phyloP scores from a whole-genome alignment of 2,329 filamentous ascomycete species.

The Coniochaeta ligniaria region DNA sequence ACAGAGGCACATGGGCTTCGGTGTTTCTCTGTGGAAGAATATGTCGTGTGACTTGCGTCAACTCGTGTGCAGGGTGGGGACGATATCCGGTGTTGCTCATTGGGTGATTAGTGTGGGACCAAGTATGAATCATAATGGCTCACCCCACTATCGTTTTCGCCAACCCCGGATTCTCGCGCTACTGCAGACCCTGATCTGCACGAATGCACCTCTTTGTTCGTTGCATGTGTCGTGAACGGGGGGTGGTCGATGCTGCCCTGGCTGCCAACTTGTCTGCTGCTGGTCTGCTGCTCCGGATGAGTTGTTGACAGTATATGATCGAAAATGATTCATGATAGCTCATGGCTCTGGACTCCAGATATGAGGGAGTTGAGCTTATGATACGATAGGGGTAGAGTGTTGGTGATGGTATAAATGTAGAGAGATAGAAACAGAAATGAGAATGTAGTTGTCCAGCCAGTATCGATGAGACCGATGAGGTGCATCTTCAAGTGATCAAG shows the following conservation, averaged over 20 bases:
- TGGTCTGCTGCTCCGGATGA: not conserved
- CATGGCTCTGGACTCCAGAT: not conserved
- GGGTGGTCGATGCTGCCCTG: not conserved
- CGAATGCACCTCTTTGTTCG: not conserved
- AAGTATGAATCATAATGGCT: not conserved
- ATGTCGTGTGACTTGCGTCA: not conserved
- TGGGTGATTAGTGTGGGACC: not conserved
- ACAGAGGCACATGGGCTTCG: no score
- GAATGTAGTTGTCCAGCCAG: not conserved
- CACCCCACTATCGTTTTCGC: not conserved
- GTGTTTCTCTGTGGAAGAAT: no score
- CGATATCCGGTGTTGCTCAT: not conserved
- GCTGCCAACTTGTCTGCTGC: not conserved
- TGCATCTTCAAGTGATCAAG: not conserved
- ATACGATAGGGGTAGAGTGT: not conserved
- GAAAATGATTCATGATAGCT: constrained; percentile 1
- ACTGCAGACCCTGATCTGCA: not conserved
- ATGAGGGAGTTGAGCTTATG: not conserved
- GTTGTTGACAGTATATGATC: not conserved
- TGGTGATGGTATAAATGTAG: not conserved
- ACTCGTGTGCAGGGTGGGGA: not conserved
- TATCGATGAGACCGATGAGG: not conserved
- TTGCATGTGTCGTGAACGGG: no score
- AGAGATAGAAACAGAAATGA: not conserved
- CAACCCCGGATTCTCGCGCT: not conserved